Evolutionary conservation across 2,329 filamentous ascomycete species (phyloP).

Genomic region (Rutstroemia sp.): DNA sequence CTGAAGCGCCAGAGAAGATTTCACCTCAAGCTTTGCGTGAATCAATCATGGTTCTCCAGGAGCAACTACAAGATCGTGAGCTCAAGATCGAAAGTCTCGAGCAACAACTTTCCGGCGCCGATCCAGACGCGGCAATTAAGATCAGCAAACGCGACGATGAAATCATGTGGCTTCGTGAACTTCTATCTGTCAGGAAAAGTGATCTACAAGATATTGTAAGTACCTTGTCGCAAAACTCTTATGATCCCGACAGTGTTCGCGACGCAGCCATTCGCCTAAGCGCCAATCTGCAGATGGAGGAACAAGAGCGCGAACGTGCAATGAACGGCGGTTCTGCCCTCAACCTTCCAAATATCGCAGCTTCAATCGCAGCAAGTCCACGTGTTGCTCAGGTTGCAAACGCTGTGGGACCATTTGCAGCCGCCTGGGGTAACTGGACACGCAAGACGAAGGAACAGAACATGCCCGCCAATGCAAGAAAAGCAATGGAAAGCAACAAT

Average conservation of each 20-base stretch:
- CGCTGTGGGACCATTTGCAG: constrained; percentile 67
- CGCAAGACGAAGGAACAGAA: constrained; percentile 36
- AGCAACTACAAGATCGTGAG: constrained; percentile 93
- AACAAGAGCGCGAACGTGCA: constrained; percentile 85
- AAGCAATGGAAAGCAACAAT: constrained; percentile 14
- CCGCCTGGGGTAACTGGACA: constrained; percentile 96
- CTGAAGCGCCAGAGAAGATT: constrained; percentile 70
- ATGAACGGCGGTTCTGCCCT: constrained; percentile 62
- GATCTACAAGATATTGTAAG: constrained; percentile 89
- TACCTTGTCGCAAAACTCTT: constrained; percentile 65
- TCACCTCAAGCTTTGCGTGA: constrained; percentile 92
- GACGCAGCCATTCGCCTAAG: constrained; percentile 90
- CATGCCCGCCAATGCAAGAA: constrained; percentile 31
- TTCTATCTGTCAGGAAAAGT: constrained; percentile 81
- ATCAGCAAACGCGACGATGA: constrained; percentile 90
- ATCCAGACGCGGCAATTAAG: constrained; percentile 72
- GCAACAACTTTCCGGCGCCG: constrained; percentile 57
- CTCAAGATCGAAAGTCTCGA: constrained; percentile 83
- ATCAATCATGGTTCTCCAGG: constrained; percentile 92
- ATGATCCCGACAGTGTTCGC: constrained; percentile 71
- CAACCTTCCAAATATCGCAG: constrained; percentile 68
- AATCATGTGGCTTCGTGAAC: constrained; percentile 88
- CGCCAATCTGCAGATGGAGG: constrained; percentile 95
- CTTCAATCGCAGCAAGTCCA: constrained; percentile 60
- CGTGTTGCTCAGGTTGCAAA: constrained; percentile 79